Percentiles rank a stretch among this genome's conserved stretches.
These are phyloP conservation scores for Calonectria ilicicola DNA, from an alignment of 2,329 filamentous ascomycete species.

Conservation along the genomic window DNA sequence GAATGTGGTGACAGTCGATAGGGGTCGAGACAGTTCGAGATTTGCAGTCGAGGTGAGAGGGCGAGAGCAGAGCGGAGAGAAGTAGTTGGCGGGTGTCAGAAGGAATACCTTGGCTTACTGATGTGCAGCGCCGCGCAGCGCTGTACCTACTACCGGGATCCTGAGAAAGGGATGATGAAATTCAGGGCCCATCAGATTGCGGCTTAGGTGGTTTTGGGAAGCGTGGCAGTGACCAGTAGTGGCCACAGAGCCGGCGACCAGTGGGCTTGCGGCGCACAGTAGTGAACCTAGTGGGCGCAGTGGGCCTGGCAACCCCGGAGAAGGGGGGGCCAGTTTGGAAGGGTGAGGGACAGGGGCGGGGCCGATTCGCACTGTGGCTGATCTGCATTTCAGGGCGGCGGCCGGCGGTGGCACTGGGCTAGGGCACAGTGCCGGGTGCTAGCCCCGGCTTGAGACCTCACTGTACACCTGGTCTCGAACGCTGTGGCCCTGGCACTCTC, in stretches of 20 bases:
- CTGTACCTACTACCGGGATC: constrained; percentile 25
- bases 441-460: constrained; percentile 20
- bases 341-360: constrained; percentile 9
- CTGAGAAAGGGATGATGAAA: constrained; percentile 43
- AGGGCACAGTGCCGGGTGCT: constrained; percentile 34
- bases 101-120: constrained; percentile 9
- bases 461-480: constrained; percentile 37
- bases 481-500: constrained; percentile 30
- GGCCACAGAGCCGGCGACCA: not conserved
- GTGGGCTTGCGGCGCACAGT: constrained; percentile 8
- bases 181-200: constrained; percentile 40
- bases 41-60: constrained; percentile 21
- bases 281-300: constrained; percentile 20
- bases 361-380: constrained; percentile 35
- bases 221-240: constrained; percentile 24
- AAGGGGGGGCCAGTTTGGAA: constrained; percentile 3
- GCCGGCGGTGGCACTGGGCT: not conserved
- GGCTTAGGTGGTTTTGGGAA: constrained; percentile 33
- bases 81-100: constrained; percentile 28
- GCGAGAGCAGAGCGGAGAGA: constrained; percentile 33
- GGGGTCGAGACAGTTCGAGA: constrained; percentile 21
- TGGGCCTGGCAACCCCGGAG: constrained; percentile 29
- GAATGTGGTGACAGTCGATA: constrained; percentile 26
- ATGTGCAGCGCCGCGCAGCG: not conserved
- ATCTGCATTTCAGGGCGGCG: not conserved